A percentile compares a stretch with the other conserved stretches of the same genome.
phyloP scores from a whole-genome alignment of 164 flowering plant species.

The Stephania yunnanensis region DNA sequence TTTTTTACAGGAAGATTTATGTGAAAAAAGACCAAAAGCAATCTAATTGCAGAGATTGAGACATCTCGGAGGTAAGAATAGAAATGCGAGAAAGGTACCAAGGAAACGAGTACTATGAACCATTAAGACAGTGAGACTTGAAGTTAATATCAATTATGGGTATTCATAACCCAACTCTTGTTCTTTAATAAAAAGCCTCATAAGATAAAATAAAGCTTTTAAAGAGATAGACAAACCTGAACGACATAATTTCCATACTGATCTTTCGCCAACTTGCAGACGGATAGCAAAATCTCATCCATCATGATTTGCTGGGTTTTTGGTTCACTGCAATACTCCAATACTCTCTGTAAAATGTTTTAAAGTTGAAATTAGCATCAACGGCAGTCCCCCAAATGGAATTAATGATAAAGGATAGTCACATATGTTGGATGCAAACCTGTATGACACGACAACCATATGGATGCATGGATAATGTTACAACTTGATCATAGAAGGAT shows the following conservation, averaged over 20 bases:
- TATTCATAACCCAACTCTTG: no score
- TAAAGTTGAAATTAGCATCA: background rate
- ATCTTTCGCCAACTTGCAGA: constrained; percentile 88
- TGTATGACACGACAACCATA: constrained; percentile 98
- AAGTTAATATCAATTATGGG: no score
- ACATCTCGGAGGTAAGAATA: background rate
- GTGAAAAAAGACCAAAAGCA: background rate
- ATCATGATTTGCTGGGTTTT: constrained; percentile 78
- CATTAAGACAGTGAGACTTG: no score
- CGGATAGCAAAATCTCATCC: constrained; percentile 80
- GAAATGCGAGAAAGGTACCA: no score
- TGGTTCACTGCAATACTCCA: constrained; percentile 79
- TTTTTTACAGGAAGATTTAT: background rate
- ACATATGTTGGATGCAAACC: constrained; percentile 32
- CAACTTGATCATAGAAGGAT: constrained; percentile 84
- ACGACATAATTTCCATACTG: constrained; percentile 98
- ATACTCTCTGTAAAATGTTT: constrained; percentile 49
- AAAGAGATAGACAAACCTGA: constrained; percentile 54
- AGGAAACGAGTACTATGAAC: no score
- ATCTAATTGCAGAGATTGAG: background rate
- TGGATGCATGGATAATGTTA: constrained; percentile 89
- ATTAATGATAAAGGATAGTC: background rate
- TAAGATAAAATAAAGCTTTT: background rate
- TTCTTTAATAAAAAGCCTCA: background rate
- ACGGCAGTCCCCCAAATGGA: background rate